phyloP scores from a whole-genome alignment of 768 basidiomycete species.

The Ephemerocybe angulata region DNA sequence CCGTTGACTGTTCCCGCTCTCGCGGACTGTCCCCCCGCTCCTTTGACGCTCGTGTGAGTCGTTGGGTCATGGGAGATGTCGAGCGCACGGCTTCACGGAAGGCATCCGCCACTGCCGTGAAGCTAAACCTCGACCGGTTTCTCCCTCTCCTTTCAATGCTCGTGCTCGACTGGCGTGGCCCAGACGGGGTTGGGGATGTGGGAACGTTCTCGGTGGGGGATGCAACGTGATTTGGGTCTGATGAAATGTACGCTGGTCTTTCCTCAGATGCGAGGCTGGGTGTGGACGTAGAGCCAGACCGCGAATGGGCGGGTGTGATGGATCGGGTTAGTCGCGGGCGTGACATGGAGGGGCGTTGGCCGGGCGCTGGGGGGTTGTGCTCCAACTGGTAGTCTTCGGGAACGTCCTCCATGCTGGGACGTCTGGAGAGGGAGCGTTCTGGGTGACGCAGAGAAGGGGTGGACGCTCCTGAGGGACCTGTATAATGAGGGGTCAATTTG shows the following conservation, averaged over 20 bases:
- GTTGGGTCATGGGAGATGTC: slow-evolving; percentile 31
- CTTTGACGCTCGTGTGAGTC: background rate
- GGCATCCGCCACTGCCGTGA: slow-evolving; percentile 49
- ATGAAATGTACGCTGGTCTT: background rate
- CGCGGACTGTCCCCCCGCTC: background rate
- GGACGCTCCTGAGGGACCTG: background rate
- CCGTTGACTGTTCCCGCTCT: background rate
- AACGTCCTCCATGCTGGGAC: slow-evolving; percentile 38
- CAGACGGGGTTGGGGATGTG: background rate
- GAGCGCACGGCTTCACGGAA: slow-evolving; percentile 50
- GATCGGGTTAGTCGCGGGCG: no score
- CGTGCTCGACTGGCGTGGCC: background rate
- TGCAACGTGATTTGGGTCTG: background rate
- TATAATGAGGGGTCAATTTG: background rate
- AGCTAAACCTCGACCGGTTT: slow-evolving; percentile 44
- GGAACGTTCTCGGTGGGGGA: background rate
- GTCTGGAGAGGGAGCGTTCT: slow-evolving; percentile 35
- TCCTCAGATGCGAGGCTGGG: background rate
- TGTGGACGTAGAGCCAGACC: background rate
- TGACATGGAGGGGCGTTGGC: no score
- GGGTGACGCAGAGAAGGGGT: slow-evolving; percentile 7
- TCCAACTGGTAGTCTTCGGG: no score
- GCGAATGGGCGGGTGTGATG: no score
- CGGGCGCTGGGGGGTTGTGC: no score
- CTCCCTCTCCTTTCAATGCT: slow-evolving; percentile 13